These are phyloP conservation scores for Phycomyces nitens DNA, from an alignment of 192 early-diverging fungal genomes.

Conservation along the genomic window DNA sequence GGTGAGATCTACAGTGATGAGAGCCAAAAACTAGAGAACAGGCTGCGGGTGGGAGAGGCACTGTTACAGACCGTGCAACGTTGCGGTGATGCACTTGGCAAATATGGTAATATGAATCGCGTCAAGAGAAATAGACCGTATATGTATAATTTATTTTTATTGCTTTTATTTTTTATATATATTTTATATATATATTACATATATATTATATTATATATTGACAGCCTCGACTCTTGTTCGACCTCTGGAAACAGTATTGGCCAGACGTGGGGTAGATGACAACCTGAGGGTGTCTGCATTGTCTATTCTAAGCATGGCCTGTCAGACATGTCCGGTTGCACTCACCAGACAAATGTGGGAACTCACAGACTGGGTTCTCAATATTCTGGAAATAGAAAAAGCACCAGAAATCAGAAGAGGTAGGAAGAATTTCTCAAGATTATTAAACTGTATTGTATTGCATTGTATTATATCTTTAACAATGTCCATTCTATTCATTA, in stretches of 20 bases:
- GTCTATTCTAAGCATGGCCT: constrained; percentile 61
- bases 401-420: constrained; percentile 63
- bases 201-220: not conserved
- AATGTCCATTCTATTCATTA: too few species aligned
- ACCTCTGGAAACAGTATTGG: constrained; percentile 30
- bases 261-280: constrained; percentile 17
- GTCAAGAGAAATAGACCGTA: too few species aligned
- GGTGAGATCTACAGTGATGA: constrained; percentile 59
- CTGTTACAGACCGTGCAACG: constrained; percentile 82
- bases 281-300: constrained; percentile 58
- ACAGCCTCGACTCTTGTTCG: constrained; percentile 37
- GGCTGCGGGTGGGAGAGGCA: constrained; percentile 83
- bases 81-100: constrained; percentile 73
- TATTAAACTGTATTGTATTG: too few species aligned
- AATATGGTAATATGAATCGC: constrained; percentile 47
- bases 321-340: constrained; percentile 69
- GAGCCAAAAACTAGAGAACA: constrained; percentile 55
- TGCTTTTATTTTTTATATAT: not conserved
- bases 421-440: too few species aligned
- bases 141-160: too few species aligned
- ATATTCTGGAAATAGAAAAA: constrained; percentile 64
- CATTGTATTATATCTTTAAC: too few species aligned
- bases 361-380: constrained; percentile 64
- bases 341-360: constrained; percentile 64
- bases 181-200: not conserved